Evolutionary conservation across 164 flowering plant genomes (phyloP).

Genomic region (Saururus chinensis): DNA sequence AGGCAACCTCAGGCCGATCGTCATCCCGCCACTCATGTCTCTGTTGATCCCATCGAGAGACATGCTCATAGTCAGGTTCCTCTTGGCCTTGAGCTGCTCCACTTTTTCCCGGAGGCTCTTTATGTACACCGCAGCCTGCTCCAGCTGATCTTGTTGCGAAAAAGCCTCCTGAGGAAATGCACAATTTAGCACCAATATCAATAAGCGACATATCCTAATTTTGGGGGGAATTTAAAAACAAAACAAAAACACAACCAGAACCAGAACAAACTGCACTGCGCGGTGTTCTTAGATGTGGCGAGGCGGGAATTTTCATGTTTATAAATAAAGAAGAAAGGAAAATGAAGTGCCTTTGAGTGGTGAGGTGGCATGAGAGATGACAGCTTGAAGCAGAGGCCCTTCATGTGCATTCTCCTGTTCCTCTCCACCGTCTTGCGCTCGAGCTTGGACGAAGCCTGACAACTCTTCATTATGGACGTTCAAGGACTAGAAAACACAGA

Average conservation of each 20-base stretch:
- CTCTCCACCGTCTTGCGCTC: conserved; percentile 39
- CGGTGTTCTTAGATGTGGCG: too few relatives aligned
- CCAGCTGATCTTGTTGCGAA: conserved; percentile 31
- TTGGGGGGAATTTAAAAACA: too few relatives aligned
- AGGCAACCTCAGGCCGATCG: conserved; percentile 16
- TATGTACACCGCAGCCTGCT: conserved; percentile 27
- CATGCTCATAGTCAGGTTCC: conserved; percentile 12
- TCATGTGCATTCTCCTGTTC: conserved; percentile 42
- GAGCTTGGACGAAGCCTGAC: conserved; percentile 9
- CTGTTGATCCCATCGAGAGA: neutral
- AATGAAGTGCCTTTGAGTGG: conserved; percentile 18
- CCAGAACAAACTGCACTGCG: too few relatives aligned
- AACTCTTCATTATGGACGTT: conserved; percentile 12
- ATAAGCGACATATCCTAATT: too few relatives aligned
- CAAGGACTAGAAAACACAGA: too few relatives aligned
- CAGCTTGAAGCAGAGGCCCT: conserved; percentile 34
- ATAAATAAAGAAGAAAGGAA: neutral
- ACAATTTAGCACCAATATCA: neutral
- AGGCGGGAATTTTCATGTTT: too few relatives aligned
- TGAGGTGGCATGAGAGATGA: conserved; percentile 28
- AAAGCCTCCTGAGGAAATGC: conserved; percentile 15
- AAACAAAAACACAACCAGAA: too few relatives aligned
- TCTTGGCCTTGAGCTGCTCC: conserved; percentile 22
- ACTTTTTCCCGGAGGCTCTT: conserved; percentile 19
- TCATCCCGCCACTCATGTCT: conserved; percentile 2